phyloP scores from a whole-genome alignment of 2,329 filamentous ascomycete genomes.

The Drechslerella coelobrocha region DNA sequence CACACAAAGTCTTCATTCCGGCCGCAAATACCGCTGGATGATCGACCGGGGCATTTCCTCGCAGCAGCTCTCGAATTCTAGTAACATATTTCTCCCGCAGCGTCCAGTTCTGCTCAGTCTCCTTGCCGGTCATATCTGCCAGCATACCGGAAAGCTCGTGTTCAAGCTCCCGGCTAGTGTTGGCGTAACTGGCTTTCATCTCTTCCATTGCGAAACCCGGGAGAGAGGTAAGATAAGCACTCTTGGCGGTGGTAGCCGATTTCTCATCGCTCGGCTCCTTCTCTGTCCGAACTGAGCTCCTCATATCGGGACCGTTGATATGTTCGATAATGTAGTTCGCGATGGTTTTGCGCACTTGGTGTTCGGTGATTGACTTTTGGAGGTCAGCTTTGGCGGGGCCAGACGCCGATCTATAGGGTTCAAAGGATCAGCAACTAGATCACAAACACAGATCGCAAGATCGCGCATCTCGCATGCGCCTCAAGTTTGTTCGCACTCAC shows the following conservation, averaged over 20 bases:
- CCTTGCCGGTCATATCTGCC: slow-evolving; percentile 80
- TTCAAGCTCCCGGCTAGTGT: slow-evolving; percentile 85
- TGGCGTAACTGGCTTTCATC: slow-evolving; percentile 82
- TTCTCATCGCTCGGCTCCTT: slow-evolving; percentile 29
- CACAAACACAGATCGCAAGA: background rate
- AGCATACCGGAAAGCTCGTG: slow-evolving; percentile 84
- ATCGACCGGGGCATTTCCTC: slow-evolving; percentile 81
- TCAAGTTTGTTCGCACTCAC: slow-evolving; percentile 61
- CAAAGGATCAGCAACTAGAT: slow-evolving; percentile 40
- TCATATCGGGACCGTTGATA: slow-evolving; percentile 61
- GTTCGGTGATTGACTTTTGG: slow-evolving; percentile 81
- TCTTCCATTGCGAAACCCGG: slow-evolving; percentile 71
- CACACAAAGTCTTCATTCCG: slow-evolving; percentile 75
- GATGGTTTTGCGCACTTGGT: slow-evolving; percentile 86
- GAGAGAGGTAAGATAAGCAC: slow-evolving; percentile 62
- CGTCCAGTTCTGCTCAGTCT: slow-evolving; percentile 90
- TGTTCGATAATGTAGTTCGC: slow-evolving; percentile 79
- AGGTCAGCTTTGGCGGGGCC: slow-evolving; percentile 85
- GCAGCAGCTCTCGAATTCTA: slow-evolving; percentile 77
- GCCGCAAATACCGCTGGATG: slow-evolving; percentile 74
- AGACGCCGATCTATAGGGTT: slow-evolving; percentile 69
- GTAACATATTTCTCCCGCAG: slow-evolving; percentile 80
- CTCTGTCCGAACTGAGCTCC: slow-evolving; percentile 31
- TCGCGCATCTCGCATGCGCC: background rate
- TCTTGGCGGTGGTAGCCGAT: slow-evolving; percentile 12